Percentiles rank a stretch among this genome's conserved stretches.
phyloP scores from a whole-genome alignment of 306 rosid species.

The Gillenia trifoliata region DNA sequence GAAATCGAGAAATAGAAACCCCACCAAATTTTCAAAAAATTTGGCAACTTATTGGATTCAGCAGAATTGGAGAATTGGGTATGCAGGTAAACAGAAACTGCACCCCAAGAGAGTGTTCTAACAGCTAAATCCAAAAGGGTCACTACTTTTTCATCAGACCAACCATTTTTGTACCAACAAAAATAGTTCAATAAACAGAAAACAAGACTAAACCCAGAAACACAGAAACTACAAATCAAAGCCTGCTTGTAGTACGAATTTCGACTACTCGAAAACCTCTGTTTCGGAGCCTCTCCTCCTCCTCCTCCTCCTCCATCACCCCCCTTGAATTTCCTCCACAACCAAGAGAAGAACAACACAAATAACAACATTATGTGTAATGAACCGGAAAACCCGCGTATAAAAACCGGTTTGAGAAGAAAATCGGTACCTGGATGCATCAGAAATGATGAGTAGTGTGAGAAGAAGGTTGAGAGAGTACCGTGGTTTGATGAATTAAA shows the following conservation, averaged over 20 bases:
- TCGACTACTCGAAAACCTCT: constrained; percentile 11
- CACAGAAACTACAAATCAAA: constrained; percentile 18
- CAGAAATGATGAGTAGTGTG: constrained; percentile 2
- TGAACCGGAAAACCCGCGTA: constrained; percentile 43
- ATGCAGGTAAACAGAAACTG: constrained; percentile 35
- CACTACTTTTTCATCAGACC: constrained; percentile 36
- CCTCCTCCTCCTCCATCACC: constrained; percentile 2
- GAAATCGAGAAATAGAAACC: constrained; percentile 43
- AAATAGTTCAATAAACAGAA: constrained; percentile 45
- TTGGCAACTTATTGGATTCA: constrained; percentile 18
- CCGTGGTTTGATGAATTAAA: constrained; percentile 16
- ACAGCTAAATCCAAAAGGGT: constrained; percentile 41
- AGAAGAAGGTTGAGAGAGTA: constrained; percentile 13
- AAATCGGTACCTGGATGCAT: constrained; percentile 25
- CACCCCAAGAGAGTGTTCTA: constrained; percentile 44
- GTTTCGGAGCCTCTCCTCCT: constrained; percentile 16
- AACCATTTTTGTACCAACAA: constrained; percentile 32
- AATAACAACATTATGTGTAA: constrained; percentile 38
- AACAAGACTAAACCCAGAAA: constrained; percentile 35
- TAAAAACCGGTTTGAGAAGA: constrained; percentile 38
- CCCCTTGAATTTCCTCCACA: constrained; percentile 28
- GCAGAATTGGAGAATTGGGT: constrained; percentile 13
- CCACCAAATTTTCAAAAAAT: constrained; percentile 51
- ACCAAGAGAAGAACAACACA: constrained; percentile 35
- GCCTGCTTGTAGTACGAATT: constrained; percentile 19